Conservation (phyloP, 106 monocot species). For the Dioscorea alata region DNA sequence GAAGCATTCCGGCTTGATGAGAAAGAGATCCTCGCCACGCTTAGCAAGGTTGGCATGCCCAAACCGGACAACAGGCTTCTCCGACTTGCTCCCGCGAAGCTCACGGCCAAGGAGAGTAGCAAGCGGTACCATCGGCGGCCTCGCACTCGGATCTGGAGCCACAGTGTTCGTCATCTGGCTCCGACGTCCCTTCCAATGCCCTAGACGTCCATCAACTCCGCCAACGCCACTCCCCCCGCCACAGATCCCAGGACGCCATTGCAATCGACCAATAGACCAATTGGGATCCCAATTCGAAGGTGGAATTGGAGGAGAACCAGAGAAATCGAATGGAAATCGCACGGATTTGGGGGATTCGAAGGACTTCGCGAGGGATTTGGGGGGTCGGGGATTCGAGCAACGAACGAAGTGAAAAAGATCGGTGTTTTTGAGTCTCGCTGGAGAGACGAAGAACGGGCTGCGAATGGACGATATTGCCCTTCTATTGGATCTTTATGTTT, state of each 20-base stretch:
- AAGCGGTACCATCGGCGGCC: slow-evolving; percentile 50
- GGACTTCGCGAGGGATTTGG: not conserved
- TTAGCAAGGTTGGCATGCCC: slow-evolving; percentile 80
- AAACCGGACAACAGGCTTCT: slow-evolving; percentile 49
- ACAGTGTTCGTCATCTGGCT: slow-evolving; percentile 23
- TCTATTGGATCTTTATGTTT: not conserved
- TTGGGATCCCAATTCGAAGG: not conserved
- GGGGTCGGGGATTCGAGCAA: not conserved
- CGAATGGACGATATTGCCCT: not conserved
- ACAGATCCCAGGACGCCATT: not conserved
- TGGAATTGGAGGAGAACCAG: not conserved
- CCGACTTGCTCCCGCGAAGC: slow-evolving; percentile 52
- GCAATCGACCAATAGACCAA: not conserved
- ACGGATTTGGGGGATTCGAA: not conserved
- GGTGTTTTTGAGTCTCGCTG: not conserved
- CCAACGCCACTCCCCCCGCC: not conserved
- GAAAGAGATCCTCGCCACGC: slow-evolving; percentile 86
- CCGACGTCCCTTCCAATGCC: not conserved
- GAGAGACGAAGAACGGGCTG: not conserved
- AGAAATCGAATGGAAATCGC: not conserved
- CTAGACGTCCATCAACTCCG: not conserved
- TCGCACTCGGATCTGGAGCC: slow-evolving; percentile 25
- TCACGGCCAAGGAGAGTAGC: slow-evolving; percentile 92
- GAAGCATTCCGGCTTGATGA: slow-evolving; percentile 66
- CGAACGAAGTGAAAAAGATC: not conserved